Evolutionary conservation across 257 asterid genomes (phyloP), one percentile per base, ranked within the genome.

Genomic region (Buddleja alternifolia): DNA sequence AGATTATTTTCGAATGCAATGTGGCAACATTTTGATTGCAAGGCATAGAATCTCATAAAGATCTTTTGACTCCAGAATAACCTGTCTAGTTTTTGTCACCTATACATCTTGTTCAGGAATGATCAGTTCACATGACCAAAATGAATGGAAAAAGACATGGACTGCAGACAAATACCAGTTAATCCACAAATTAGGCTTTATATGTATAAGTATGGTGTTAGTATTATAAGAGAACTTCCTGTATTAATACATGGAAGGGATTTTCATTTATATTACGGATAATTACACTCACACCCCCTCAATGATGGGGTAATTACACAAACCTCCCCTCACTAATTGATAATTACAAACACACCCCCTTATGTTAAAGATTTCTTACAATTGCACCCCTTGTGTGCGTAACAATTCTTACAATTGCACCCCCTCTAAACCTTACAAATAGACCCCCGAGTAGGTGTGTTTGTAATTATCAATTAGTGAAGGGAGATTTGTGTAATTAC

Each of bases 91-190:
- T 29, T 63, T 10, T 17, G 29, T 37, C 61, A 11, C 15, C 47
- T 15, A 66, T 40, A n/a, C 44, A 66, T 44, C 62, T 56, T 29
- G 24, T 54, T 52, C 17, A 12, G 24, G 45, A 55, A 71, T 60
- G 72, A 61, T 6, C 66, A 23, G 41, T 32, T 29, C 51, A 52
- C 36, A 8, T 46, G 54, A 44, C 42, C 68, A 64, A 66, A 71
- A 67, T 55, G 41, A 41, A 36, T 44, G 15, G 37, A 11, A 37
- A 55, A 53, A 7, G 57, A 29, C 10, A 29, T 5, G 3, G 2
- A 29, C 32, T 39, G 14, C 11, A 67, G 15, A 67, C 51, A 39
- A 70, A 54, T 11, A 55, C 46, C 52, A 32, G 25, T 57, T 55
- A 3, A 14, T 29, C 34, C 34, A 71, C 45, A 40, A 46, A 40